Evolutionary conservation across 202 grass and related monocot genomes (phyloP).

Genomic region (Elaeis oleifera): DNA sequence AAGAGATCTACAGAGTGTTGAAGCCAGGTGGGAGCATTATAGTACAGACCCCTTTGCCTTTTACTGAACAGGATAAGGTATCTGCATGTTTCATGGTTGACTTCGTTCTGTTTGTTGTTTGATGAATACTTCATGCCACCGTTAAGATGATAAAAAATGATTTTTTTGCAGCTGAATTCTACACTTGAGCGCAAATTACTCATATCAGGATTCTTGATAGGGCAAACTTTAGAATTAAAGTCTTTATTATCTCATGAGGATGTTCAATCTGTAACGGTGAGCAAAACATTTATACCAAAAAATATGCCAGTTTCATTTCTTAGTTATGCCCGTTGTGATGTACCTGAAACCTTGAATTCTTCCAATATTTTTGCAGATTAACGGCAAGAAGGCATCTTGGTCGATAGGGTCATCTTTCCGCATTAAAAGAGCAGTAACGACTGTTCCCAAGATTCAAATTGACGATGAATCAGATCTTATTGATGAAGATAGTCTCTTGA

Average conservation of each 20-base stretch:
- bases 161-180: conserved; percentile 34
- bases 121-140: too few relatives aligned
- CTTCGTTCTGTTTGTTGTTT: too few relatives aligned
- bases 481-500: conserved; percentile 87
- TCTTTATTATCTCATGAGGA: conserved; percentile 5
- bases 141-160: too few relatives aligned
- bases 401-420: conserved; percentile 73
- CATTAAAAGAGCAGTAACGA: conserved; percentile 54
- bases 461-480: conserved; percentile 76
- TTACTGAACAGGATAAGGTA: conserved; percentile 41
- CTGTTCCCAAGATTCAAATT: conserved; percentile 76
- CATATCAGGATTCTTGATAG: conserved; percentile 60
- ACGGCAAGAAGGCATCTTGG: conserved; percentile 90
- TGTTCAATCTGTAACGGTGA: conserved; percentile 7
- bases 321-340: neutral
- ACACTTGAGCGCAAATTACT: conserved; percentile 66
- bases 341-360: neutral
- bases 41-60: conserved; percentile 28
- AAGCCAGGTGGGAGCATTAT: conserved; percentile 50
- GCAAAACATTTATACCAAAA: neutral
- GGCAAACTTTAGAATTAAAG: conserved; percentile 44
- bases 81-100: too few relatives aligned
- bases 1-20: conserved; percentile 33
- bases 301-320: neutral
- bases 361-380: conserved; percentile 38